A percentile compares a stretch with the other conserved stretches of the same genome.
Conservation (phyloP, 1,139 yeast genomes). For the Taphrina deformans region DNA sequence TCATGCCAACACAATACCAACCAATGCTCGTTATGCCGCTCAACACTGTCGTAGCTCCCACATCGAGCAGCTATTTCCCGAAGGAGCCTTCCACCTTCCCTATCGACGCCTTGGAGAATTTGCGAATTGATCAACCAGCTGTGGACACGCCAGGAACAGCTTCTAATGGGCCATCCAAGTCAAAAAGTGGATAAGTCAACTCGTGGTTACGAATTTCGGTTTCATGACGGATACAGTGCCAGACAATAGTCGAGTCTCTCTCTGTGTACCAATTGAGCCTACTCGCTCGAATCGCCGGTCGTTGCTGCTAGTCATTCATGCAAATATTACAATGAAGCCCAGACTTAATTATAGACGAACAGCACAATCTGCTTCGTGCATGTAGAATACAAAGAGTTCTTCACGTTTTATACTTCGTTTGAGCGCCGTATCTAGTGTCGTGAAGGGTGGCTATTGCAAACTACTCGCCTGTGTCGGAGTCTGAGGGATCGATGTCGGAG, state of each 20-base stretch:
- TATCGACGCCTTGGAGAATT: neutral
- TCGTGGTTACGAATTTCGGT: no score
- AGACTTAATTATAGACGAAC: neutral
- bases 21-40: slow-evolving; percentile 3
- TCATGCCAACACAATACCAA: neutral
- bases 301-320: neutral
- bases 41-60: neutral
- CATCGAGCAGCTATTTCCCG: slow-evolving; percentile 14
- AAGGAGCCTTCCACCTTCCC: neutral
- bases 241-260: no score
- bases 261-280: no score
- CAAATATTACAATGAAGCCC: neutral
- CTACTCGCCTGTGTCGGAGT: no score
- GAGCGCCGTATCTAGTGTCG: no score
- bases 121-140: neutral
- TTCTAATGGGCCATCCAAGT: neutral
- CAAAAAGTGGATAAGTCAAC: no score
- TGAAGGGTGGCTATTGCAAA: no score
- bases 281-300: no score
- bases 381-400: neutral
- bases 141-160: neutral
- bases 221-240: no score
- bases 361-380: neutral
- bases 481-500: neutral
- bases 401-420: no score